Evolutionary conservation across 331 rosid species (phyloP).

Genomic region (Spiraea crenata): DNA sequence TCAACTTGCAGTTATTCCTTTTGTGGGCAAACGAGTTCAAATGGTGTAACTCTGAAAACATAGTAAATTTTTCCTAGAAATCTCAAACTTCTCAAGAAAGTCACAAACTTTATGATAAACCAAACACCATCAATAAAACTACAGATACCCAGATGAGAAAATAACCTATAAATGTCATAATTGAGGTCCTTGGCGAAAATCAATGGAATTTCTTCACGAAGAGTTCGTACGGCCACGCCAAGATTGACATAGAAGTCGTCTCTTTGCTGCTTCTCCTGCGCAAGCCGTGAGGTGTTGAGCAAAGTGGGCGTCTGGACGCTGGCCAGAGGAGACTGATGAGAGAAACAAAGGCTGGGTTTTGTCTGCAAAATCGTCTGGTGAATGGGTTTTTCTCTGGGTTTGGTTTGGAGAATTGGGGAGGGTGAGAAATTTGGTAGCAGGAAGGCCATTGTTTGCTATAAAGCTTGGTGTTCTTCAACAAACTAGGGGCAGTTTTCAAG

Average conservation of each 20-base stretch:
- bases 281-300: slow-evolving; percentile 41
- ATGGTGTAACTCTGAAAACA: neutral
- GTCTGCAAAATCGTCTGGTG: slow-evolving; percentile 42
- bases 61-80: neutral
- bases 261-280: slow-evolving; percentile 50
- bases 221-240: slow-evolving; percentile 84
- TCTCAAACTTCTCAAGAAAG: neutral
- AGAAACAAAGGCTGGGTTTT: slow-evolving; percentile 39
- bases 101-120: slow-evolving; percentile 15
- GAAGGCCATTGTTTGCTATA: slow-evolving; percentile 59
- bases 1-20: neutral
- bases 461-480: slow-evolving; percentile 10
- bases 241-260: slow-evolving; percentile 85
- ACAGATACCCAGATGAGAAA: slow-evolving; percentile 25
- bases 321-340: slow-evolving; percentile 33
- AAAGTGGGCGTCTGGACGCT: slow-evolving; percentile 42
- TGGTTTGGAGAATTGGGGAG: slow-evolving; percentile 49
- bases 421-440: slow-evolving; percentile 65
- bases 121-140: slow-evolving; percentile 7
- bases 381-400: slow-evolving; percentile 47
- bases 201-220: slow-evolving; percentile 80
- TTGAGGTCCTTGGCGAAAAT: slow-evolving; percentile 82
- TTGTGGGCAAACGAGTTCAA: neutral
- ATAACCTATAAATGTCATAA: slow-evolving; percentile 81
- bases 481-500: neutral